phyloP scores from a whole-genome alignment of 805 yeast genomes.

The Myxozyma melibiosi region DNA sequence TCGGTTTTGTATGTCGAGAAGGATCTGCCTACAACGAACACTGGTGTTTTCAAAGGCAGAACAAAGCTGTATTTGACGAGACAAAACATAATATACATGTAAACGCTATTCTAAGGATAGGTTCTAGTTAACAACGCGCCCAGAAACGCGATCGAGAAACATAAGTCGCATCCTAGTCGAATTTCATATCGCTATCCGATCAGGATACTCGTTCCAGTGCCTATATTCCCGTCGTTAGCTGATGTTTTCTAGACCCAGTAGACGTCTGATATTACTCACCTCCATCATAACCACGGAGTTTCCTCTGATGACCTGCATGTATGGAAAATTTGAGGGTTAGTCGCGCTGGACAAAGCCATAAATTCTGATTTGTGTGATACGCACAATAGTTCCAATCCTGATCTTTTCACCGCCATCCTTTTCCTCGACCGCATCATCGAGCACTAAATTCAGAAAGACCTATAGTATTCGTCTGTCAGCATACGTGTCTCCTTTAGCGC shows the following conservation, averaged over 20 bases:
- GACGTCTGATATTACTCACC: constrained; percentile 40
- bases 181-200: background rate
- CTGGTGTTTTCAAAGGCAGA: background rate
- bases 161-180: too few relatives aligned
- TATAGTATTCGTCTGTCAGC: constrained; percentile 25
- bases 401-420: constrained; percentile 52
- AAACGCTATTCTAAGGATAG: too few relatives aligned
- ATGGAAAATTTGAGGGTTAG: constrained; percentile 22
- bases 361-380: constrained; percentile 9
- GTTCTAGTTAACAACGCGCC: too few relatives aligned
- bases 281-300: constrained; percentile 76
- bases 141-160: too few relatives aligned
- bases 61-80: too few relatives aligned
- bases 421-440: constrained; percentile 72
- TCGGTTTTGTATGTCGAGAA: too few relatives aligned
- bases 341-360: background rate
- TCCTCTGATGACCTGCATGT: constrained; percentile 61
- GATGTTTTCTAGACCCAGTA: background rate
- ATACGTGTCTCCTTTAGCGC: background rate
- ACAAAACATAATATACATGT: background rate
- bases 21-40: background rate
- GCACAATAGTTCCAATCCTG: constrained; percentile 64
- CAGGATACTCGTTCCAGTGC: constrained; percentile 22
- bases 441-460: constrained; percentile 69
- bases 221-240: constrained; percentile 3